Conservation (phyloP, 148 eudicot species). For the Persicaria tinctoria region DNA sequence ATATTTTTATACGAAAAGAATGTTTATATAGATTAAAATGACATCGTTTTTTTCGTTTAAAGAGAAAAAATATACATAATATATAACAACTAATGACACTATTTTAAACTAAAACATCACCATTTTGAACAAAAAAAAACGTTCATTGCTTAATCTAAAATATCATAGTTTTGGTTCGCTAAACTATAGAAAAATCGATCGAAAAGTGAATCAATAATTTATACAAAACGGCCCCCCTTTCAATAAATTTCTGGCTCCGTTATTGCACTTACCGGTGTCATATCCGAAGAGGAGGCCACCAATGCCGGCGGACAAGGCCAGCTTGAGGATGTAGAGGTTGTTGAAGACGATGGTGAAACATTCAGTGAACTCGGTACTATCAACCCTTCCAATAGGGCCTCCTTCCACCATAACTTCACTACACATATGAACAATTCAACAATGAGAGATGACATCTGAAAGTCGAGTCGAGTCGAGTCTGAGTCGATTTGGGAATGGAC, state of each 20-base stretch:
- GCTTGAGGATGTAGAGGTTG: slow-evolving; percentile 63
- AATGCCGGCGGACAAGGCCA: slow-evolving; percentile 66
- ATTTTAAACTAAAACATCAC: neutral
- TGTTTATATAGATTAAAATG: neutral
- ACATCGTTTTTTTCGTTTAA: too few relatives aligned
- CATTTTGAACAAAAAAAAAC: neutral
- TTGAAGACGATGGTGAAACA: slow-evolving; percentile 38
- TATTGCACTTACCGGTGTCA: slow-evolving; percentile 44
- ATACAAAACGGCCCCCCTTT: too few relatives aligned
- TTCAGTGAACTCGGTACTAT: slow-evolving; percentile 50
- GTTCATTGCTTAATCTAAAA: neutral
- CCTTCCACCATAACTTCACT: slow-evolving; percentile 39
- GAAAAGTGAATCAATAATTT: neutral
- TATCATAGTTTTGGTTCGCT: neutral
- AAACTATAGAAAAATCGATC: neutral
- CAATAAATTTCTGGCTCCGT: neutral
- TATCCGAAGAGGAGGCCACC: slow-evolving; percentile 79
- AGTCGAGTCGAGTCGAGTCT: too few relatives aligned
- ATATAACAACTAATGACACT: neutral
- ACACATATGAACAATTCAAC: neutral
- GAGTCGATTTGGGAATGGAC: too few relatives aligned
- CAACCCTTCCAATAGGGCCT: slow-evolving; percentile 22
- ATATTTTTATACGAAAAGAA: neutral
- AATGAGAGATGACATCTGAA: too few relatives aligned
- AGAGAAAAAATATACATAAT: too few relatives aligned